Conservation (phyloP, 2,329 filamentous ascomycete species). For the Penicillium rolfsii region DNA sequence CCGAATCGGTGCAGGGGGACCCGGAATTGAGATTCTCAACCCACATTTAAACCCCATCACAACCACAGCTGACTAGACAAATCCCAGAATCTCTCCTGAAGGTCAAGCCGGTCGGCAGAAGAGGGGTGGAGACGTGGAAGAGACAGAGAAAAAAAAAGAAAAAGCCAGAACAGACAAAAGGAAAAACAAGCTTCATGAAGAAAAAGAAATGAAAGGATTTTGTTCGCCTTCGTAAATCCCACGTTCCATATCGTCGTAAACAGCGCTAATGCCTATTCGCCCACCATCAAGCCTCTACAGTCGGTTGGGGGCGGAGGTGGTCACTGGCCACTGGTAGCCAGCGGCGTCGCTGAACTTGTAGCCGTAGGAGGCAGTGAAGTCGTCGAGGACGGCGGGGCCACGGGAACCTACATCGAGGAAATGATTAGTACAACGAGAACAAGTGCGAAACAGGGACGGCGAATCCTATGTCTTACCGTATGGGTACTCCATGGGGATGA, state of each 20-base stretch:
- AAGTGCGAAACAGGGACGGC: not conserved
- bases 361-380: slow-evolving; percentile 96
- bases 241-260: slow-evolving; percentile 33
- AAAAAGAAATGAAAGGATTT: slow-evolving; percentile 29
- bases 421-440: not conserved
- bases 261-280: slow-evolving; percentile 15
- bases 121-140: not conserved
- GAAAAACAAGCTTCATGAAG: slow-evolving; percentile 10
- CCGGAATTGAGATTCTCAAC: not conserved
- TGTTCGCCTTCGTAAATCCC: slow-evolving; percentile 28
- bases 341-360: slow-evolving; percentile 99
- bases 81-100: not conserved
- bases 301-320: slow-evolving; percentile 71
- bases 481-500: slow-evolving; percentile 98
- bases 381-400: slow-evolving; percentile 91
- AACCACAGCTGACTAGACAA: not conserved
- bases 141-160: slow-evolving; percentile 13
- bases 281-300: slow-evolving; percentile 59
- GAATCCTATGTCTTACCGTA: slow-evolving; percentile 71
- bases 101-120: not conserved
- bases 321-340: slow-evolving; percentile 92
- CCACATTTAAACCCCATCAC: not conserved
- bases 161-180: slow-evolving; percentile 17
- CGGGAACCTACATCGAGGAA: slow-evolving; percentile 71
- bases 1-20: not conserved